Conservation (phyloP, 345 rosid genomes). For the Gossypium rotundifolium region DNA sequence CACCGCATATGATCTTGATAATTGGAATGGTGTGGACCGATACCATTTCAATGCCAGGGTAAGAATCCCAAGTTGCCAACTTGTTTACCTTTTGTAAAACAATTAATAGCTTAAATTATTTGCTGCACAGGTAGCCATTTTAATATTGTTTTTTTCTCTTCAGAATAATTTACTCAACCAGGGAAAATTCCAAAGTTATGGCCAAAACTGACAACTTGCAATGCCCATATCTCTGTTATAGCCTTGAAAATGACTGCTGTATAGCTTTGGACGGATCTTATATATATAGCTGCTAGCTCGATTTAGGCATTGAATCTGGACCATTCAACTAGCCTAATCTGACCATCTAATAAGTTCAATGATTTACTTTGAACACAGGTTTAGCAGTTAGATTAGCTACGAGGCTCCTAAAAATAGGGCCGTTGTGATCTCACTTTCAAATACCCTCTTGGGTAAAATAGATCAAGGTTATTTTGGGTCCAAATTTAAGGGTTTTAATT, state of each 20-base stretch:
- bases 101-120: background rate
- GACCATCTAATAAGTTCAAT: background rate
- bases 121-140: background rate
- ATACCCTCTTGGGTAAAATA: background rate
- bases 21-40: slow-evolving; percentile 89
- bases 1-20: slow-evolving; percentile 95
- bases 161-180: background rate
- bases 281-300: background rate
- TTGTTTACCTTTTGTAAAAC: background rate
- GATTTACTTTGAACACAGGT: background rate
- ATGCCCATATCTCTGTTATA: background rate
- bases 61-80: slow-evolving; percentile 11
- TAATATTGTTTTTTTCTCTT: background rate
- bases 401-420: background rate
- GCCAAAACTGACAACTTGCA: background rate
- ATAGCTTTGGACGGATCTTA: background rate
- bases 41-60: slow-evolving; percentile 85
- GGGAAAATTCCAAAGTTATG: background rate
- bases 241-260: background rate
- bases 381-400: background rate
- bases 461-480: background rate
- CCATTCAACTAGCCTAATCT: background rate
- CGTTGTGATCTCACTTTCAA: background rate
- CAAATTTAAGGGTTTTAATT: background rate
- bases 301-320: background rate